These are phyloP conservation scores for Syzygium syzygioides DNA, from an alignment of 441 rosid species.

Conservation along the genomic window DNA sequence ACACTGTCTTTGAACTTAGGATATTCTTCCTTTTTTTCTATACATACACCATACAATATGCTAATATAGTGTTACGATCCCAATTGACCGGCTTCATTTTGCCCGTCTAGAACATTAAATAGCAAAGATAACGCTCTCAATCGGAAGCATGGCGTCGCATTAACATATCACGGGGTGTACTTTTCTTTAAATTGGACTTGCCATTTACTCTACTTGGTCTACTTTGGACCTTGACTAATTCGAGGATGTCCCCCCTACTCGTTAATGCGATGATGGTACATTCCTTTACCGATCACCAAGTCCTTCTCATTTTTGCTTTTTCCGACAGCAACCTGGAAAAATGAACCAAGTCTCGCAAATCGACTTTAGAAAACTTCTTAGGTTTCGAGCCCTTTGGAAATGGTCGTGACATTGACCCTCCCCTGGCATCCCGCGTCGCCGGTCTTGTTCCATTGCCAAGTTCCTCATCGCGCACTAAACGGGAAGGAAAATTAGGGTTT, in stretches of 20 bases:
- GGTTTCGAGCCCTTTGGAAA: neutral
- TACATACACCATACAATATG: rapidly evolving
- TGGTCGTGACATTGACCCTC: neutral
- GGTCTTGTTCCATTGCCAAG: neutral
- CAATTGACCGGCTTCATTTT: neutral
- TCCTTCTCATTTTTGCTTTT: neutral
- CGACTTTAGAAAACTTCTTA: neutral
- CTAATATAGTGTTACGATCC: rapidly evolving
- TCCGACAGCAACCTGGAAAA: neutral
- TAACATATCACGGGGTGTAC: too few species aligned
- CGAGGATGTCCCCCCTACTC: neutral
- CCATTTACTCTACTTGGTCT: neutral
- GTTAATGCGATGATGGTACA: rapidly evolving
- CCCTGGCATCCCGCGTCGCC: neutral
- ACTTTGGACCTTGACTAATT: neutral
- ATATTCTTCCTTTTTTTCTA: neutral
- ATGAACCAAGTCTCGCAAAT: neutral
- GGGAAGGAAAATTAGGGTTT: neutral
- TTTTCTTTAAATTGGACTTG: neutral
- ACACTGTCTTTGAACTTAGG: rapidly evolving
- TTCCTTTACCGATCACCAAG: neutral
- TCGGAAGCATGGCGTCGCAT: neutral
- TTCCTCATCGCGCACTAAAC: neutral
- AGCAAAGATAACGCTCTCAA: neutral
- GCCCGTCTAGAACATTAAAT: neutral